phyloP scores from a whole-genome alignment of 2,329 filamentous ascomycete genomes.

The Venturia nashicola region DNA sequence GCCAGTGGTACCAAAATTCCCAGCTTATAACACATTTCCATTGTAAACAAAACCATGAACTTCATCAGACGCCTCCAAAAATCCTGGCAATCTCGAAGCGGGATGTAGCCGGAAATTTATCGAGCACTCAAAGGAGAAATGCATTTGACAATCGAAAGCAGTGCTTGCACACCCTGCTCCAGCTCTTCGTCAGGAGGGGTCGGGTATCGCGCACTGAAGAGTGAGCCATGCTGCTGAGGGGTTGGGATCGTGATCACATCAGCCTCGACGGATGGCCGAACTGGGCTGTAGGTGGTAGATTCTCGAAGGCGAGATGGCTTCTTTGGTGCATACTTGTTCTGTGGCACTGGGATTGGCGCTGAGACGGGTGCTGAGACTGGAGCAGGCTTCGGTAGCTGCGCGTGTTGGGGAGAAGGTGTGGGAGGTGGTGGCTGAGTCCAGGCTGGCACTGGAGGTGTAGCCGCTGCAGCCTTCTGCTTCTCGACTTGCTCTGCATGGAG shows the following conservation, averaged over 20 bases:
- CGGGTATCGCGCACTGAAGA: not conserved
- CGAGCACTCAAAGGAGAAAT: not conserved
- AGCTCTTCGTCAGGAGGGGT: not conserved
- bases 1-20: not conserved
- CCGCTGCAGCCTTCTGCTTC: not conserved
- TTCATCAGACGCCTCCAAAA: not conserved
- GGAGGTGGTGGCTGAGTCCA: constrained; percentile 5
- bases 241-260: not conserved
- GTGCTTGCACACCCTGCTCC: not conserved
- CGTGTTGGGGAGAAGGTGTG: not conserved
- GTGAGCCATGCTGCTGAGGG: not conserved
- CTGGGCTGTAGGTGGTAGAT: not conserved
- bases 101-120: not conserved
- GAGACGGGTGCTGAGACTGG: not conserved
- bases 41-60: not conserved
- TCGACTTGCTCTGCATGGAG: not conserved
- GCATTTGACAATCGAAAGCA: not conserved
- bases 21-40: not conserved
- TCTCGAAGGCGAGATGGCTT: constrained; percentile 4
- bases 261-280: not conserved
- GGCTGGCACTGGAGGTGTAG: not conserved
- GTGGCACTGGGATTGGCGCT: not conserved
- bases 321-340: constrained; percentile 1
- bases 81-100: not conserved
- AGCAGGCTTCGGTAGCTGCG: not conserved